phyloP scores from a whole-genome alignment of 176 grass and related monocot genomes.

The Chloris gayana region DNA sequence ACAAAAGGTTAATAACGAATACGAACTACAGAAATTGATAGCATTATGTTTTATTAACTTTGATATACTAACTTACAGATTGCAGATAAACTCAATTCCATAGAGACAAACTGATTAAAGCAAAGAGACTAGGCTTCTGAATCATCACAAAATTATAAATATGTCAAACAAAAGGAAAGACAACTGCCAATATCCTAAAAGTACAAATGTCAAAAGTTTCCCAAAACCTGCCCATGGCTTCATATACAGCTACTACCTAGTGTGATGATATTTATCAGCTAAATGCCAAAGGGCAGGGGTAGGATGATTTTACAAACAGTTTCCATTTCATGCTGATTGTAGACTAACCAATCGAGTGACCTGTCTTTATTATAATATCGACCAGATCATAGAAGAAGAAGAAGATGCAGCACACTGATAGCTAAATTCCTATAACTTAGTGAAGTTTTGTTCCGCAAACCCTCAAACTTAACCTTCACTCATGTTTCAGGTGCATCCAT shows the following conservation, averaged over 20 bases:
- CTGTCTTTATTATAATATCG: neutral
- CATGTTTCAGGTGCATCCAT: neutral
- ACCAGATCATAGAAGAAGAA: neutral
- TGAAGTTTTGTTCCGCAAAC: neutral
- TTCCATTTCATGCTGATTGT: neutral
- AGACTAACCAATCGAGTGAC: neutral
- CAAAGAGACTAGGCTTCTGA: neutral
- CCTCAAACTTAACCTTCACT: neutral
- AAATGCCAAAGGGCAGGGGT: neutral
- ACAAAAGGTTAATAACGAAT: neutral
- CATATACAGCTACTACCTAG: constrained; percentile 14
- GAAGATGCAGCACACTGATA: neutral
- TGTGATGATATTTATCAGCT: neutral
- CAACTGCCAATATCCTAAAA: too few relatives aligned
- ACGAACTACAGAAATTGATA: neutral
- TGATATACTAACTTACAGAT: neutral
- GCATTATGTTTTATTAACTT: neutral
- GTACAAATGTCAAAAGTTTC: constrained; percentile 5
- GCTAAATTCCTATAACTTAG: neutral
- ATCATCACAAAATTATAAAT: neutral
- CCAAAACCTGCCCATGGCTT: neutral
- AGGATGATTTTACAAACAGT: neutral
- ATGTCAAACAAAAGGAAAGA: too few relatives aligned
- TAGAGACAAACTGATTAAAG: neutral
- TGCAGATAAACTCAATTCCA: neutral